Conservation (phyloP, 495 filamentous ascomycete species). For the Geopyxis carbonaria region DNA sequence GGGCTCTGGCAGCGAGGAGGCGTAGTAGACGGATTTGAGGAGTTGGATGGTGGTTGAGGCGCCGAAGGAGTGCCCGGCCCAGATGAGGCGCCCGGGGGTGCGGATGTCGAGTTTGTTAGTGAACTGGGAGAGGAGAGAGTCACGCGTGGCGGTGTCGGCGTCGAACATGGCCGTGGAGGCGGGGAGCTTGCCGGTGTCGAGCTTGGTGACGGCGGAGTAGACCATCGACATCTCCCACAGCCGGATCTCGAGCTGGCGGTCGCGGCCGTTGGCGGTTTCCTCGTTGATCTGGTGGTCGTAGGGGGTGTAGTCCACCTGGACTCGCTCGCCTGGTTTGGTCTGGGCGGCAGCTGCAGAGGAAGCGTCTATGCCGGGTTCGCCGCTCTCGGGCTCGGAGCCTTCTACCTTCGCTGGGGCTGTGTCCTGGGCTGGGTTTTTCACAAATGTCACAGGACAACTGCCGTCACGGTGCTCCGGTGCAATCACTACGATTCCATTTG, state of each 20-base stretch:
- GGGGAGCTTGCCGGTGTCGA: conserved; percentile 37
- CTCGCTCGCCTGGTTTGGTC: conserved; percentile 5
- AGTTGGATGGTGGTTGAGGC: conserved; percentile 53
- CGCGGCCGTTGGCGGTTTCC: conserved; percentile 29
- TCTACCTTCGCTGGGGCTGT: conserved; percentile 1
- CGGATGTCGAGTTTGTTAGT: conserved; percentile 40
- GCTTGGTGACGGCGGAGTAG: conserved; percentile 41
- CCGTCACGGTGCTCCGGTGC: conserved; percentile 65
- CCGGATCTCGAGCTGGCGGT: conserved; percentile 51
- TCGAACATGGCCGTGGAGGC: conserved; percentile 6
- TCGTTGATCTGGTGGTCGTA: conserved; percentile 17
- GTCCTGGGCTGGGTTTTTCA: conserved; percentile 28
- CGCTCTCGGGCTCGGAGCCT: conserved; percentile 7
- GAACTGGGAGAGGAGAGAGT: conserved; percentile 34
- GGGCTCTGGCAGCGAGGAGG: conserved; percentile 14
- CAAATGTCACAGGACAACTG: conserved; percentile 45
- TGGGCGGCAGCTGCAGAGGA: conserved; percentile 1
- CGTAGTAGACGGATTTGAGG: conserved; percentile 52
- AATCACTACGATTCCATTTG: conserved; percentile 56
- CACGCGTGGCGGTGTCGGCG: conserved; percentile 2
- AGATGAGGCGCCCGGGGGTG: conserved; percentile 51
- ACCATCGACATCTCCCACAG: conserved; percentile 53
- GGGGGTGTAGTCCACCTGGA: conserved; percentile 23
- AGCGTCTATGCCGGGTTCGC: conserved; percentile 11
- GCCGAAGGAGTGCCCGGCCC: conserved; percentile 61